Conservation (phyloP, 2,329 filamentous ascomycete genomes). For the Ceratocystis destructans region DNA sequence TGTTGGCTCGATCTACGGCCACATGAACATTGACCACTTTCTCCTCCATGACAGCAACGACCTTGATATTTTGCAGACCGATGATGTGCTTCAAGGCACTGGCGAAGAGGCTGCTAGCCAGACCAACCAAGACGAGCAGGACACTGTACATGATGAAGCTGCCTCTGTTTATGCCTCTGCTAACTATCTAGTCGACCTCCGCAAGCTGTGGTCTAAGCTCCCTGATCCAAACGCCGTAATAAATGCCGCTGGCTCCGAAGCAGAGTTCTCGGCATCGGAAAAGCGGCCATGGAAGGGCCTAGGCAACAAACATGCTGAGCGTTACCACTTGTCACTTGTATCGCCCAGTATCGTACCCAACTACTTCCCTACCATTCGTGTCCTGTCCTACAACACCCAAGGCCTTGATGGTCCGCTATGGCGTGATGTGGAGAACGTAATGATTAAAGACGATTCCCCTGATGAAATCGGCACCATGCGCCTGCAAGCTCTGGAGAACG, state of each 20-base stretch:
- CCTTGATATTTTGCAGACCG: slow-evolving; percentile 39
- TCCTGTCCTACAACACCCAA: slow-evolving; percentile 87
- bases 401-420: slow-evolving; percentile 50
- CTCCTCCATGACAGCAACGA: slow-evolving; percentile 75
- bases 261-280: slow-evolving; percentile 27
- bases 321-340: slow-evolving; percentile 69
- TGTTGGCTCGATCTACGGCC: slow-evolving; percentile 65
- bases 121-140: slow-evolving; percentile 26
- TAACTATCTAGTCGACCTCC: slow-evolving; percentile 66
- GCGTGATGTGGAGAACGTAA: slow-evolving; percentile 6
- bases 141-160: slow-evolving; percentile 25
- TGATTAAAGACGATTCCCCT: background rate
- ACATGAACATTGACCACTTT: slow-evolving; percentile 99
- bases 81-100: background rate
- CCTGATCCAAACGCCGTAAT: slow-evolving; percentile 36
- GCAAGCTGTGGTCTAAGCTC: slow-evolving; percentile 63
- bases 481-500: slow-evolving; percentile 16
- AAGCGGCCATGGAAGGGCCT: slow-evolving; percentile 46
- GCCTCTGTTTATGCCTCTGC: slow-evolving; percentile 28
- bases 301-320: slow-evolving; percentile 69
- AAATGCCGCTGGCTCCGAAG: slow-evolving; percentile 15
- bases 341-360: slow-evolving; percentile 84
- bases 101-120: slow-evolving; percentile 55
- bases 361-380: slow-evolving; percentile 75
- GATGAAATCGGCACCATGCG: slow-evolving; percentile 25